These are phyloP conservation scores for Phytophthora fragariae DNA, from an alignment of 352 stramenopile genomes.

Conservation along the genomic window DNA sequence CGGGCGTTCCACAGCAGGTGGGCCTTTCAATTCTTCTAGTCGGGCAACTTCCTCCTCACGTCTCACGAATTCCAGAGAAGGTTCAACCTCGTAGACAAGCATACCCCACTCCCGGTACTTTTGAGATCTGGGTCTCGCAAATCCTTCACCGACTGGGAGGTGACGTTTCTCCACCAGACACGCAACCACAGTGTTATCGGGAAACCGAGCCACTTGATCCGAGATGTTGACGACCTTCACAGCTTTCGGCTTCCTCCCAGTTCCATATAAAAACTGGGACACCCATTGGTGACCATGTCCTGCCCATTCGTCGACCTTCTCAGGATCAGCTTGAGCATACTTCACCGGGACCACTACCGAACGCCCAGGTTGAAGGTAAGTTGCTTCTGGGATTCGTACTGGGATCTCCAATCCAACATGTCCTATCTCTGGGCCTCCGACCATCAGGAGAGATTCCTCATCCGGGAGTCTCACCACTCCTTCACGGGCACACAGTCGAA, in stretches of 20 bases:
- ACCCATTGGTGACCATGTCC: too few species aligned
- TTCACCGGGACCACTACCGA: too few species aligned
- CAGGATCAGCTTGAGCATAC: too few species aligned
- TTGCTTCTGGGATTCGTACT: not conserved
- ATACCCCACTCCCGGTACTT: conserved; percentile 8
- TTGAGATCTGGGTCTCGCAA: not conserved
- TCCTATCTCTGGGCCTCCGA: not conserved
- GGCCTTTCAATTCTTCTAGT: not conserved
- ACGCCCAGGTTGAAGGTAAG: not conserved
- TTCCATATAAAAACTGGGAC: too few species aligned
- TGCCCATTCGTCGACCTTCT: too few species aligned
- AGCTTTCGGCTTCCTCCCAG: not conserved
- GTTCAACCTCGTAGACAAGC: conserved; percentile 5
- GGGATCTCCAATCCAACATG: not conserved
- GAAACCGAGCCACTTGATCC: not conserved
- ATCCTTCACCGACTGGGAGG: not conserved
- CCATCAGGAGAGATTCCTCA: conserved; percentile 9
- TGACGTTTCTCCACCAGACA: not conserved
- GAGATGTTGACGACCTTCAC: conserved; percentile 11
- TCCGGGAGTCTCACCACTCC: conserved; percentile 9
- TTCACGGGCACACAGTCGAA: not conserved
- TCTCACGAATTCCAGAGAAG: not conserved
- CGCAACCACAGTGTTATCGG: not conserved
- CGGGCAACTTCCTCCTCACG: not conserved
- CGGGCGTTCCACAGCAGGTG: not conserved